Evolutionary conservation across 1,284 basidiomycete species (phyloP), one percentile per base, ranked within the genome.

Genomic region (Apiotrichum montevideense): DNA sequence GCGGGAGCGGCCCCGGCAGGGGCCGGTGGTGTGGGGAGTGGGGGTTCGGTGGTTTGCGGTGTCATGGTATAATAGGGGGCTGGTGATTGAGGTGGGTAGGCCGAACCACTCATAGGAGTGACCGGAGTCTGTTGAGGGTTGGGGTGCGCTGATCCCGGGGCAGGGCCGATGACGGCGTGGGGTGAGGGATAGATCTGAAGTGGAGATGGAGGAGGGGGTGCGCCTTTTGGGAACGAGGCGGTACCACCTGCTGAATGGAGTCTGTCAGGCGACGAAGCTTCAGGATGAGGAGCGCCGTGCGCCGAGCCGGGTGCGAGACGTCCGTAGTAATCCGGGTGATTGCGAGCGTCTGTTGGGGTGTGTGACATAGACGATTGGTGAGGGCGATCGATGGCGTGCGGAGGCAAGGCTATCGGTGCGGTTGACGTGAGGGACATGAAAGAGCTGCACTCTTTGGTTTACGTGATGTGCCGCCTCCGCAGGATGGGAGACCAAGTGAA

Each of bases 91-190:
- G 66, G 68, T 14, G 69, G 71, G 53, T 69, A 69, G n/a, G 55
- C 51, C 3, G 63, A 61, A 6, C 66, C 69, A 51, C 63, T 70
- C 48, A 72, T 51, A 6, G 68, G 69, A 4, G 70, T 68, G 34
- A 70, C 66, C 3, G 47, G 47, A 8, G 47, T 49, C 21, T 39
- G 47, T 34, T 53, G 62, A n/a, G 69, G 66, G 57, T 70, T 70
- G 33, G 68, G 67, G 55, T 71, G 69, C 34, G 68, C 67, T 7
- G 69, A 66, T 6, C 66, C 67, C n/a, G 70, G 66, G 9, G 65
- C 64, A 21, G 65, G 57, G 15, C 52, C 60, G 40, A 66, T 51
- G 21, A 21, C 21, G 34, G 69, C 66, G 56, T 60, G 61, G 2
- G 58, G 56, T 33, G 66, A 6, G 6, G 47, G 63, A 8, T 63